phyloP scores from a whole-genome alignment of 2,329 filamentous ascomycete genomes.

The Aspergillus sp. region DNA sequence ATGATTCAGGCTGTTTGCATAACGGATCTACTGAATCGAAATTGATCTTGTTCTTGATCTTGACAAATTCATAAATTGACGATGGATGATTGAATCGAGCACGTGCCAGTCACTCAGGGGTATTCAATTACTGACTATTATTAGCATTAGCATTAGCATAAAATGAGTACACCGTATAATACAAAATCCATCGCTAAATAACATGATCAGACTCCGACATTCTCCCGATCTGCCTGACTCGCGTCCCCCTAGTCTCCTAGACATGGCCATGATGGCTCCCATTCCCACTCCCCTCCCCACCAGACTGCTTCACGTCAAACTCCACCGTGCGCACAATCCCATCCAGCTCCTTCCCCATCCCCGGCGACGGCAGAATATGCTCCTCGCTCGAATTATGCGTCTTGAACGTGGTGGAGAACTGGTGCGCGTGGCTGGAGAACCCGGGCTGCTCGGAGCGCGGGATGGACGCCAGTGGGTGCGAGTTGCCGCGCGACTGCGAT shows the following conservation, averaged over 20 bases:
- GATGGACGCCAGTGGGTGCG: constrained; percentile 23
- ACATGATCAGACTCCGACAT: neutral
- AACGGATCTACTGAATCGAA: no score
- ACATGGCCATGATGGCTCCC: no score
- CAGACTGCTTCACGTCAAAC: constrained; percentile 26
- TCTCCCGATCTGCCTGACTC: neutral
- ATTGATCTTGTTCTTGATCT: no score
- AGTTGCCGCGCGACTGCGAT: constrained; percentile 20
- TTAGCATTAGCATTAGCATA: no score
- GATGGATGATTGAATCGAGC: no score
- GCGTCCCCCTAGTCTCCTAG: no score
- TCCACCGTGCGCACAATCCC: constrained; percentile 29
- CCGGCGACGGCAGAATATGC: constrained; percentile 19
- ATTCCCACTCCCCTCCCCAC: no score
- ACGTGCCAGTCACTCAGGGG: no score
- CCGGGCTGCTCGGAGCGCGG: constrained; percentile 20
- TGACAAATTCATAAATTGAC: no score
- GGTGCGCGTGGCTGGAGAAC: constrained; percentile 18
- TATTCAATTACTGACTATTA: no score
- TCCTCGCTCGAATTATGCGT: constrained; percentile 24
- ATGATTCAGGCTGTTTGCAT: no score
- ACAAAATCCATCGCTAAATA: neutral
- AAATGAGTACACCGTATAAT: no score
- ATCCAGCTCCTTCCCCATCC: constrained; percentile 9
- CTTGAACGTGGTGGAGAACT: constrained; percentile 24